Conservation (phyloP, 2,329 filamentous ascomycete species). For the Sporothrix schenckii region DNA sequence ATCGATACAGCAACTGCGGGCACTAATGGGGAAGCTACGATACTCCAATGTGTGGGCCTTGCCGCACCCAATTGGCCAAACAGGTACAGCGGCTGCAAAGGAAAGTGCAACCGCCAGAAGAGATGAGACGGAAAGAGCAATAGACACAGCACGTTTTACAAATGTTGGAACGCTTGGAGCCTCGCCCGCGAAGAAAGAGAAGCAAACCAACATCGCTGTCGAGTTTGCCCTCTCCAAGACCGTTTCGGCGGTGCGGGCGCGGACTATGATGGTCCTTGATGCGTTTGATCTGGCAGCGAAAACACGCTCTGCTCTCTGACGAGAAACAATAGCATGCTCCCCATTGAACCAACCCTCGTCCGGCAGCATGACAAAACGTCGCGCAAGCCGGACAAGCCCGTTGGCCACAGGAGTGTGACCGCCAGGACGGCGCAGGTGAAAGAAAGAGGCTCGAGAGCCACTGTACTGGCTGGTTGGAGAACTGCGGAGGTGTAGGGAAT, state of each 20-base stretch:
- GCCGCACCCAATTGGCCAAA: background rate
- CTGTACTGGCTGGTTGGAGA: constrained; percentile 21
- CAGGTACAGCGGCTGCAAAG: background rate
- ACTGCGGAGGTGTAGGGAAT: background rate
- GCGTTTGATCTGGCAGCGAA: constrained; percentile 41
- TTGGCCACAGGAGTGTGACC: background rate
- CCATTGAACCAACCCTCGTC: background rate
- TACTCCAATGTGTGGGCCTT: background rate
- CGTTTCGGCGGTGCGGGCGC: constrained; percentile 37
- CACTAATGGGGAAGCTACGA: constrained; percentile 6
- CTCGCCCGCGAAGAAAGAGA: constrained; percentile 39
- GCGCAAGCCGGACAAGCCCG: constrained; percentile 20
- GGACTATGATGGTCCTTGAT: constrained; percentile 45
- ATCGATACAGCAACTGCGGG: background rate
- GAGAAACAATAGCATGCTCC: background rate
- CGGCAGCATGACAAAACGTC: constrained; percentile 20
- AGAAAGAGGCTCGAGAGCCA: background rate
- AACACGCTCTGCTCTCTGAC: background rate
- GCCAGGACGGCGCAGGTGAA: constrained; percentile 6
- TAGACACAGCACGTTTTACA: background rate
- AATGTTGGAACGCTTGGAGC: constrained; percentile 44
- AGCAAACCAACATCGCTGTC: background rate
- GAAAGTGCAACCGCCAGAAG: too few species aligned
- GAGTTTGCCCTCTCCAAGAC: background rate
- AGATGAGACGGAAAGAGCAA: background rate